Conservation (phyloP, 805 yeast species). For the Pichia scutulata region DNA sequence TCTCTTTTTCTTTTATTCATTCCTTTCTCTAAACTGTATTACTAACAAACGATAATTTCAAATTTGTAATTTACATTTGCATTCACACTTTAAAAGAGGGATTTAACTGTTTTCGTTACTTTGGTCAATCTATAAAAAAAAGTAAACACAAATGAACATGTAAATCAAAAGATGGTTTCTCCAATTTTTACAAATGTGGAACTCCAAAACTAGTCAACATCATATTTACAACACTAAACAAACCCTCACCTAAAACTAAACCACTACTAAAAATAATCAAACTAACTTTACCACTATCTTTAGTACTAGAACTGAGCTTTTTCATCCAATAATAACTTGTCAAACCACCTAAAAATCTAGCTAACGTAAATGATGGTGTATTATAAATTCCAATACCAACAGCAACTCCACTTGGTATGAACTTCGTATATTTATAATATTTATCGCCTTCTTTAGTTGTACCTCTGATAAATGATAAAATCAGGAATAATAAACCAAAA, state of each 20-base stretch:
- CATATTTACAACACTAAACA: constrained; percentile 79
- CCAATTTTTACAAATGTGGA: constrained; percentile 42
- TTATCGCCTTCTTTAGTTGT: neutral
- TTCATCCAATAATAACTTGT: constrained; percentile 50
- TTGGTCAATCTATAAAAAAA: no score
- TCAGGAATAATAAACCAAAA: constrained; percentile 63
- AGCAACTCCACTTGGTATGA: constrained; percentile 90
- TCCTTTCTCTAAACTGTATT: neutral
- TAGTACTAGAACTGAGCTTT: constrained; percentile 14
- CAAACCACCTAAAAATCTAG: constrained; percentile 86
- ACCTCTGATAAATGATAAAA: constrained; percentile 53
- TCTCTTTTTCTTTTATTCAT: no score
- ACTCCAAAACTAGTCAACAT: constrained; percentile 59
- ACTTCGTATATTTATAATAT: constrained; percentile 20
- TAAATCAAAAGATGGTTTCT: no score
- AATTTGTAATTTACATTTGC: neutral
- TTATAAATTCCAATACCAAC: constrained; percentile 96
- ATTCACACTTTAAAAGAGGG: neutral
- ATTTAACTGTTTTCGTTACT: no score
- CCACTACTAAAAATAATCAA: constrained; percentile 91
- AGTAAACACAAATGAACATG: neutral
- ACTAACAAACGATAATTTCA: neutral
- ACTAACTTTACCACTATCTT: constrained; percentile 39
- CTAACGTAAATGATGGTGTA: constrained; percentile 87
- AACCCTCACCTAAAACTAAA: constrained; percentile 87